Percentiles rank a stretch among this genome's conserved stretches.
Evolutionary conservation across 768 basidiomycete species (phyloP).

Genomic region (Tubosaeta brunneosetosa): DNA sequence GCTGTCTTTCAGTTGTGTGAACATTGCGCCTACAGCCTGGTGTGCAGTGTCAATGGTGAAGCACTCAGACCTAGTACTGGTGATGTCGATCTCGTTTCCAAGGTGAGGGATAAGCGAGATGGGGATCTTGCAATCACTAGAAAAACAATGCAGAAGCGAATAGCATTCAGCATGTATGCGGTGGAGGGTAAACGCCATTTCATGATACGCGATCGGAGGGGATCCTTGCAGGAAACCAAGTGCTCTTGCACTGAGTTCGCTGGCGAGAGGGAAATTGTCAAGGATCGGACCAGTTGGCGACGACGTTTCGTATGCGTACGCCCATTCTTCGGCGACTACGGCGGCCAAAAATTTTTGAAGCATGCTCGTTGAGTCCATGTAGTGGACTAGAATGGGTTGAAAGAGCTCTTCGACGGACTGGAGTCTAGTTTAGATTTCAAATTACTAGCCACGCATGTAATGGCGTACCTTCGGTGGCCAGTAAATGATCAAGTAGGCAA

Average conservation of each 20-base stretch:
- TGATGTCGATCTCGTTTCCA: slow-evolving; percentile 72
- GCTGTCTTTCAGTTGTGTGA: slow-evolving; percentile 66
- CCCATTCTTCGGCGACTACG: slow-evolving; percentile 91
- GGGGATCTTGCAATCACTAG: slow-evolving; percentile 82
- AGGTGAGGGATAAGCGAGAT: slow-evolving; percentile 74
- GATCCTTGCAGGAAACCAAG: slow-evolving; percentile 69
- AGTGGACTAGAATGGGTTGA: slow-evolving; percentile 69
- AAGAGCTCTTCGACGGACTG: slow-evolving; percentile 63
- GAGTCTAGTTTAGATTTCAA: neutral
- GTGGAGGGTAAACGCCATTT: slow-evolving; percentile 78
- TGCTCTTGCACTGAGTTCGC: slow-evolving; percentile 63
- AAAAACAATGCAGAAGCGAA: slow-evolving; percentile 77
- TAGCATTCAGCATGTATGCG: slow-evolving; percentile 79
- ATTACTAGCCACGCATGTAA: neutral
- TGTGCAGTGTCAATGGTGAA: slow-evolving; percentile 82
- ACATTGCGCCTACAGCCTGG: slow-evolving; percentile 64
- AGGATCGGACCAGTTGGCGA: slow-evolving; percentile 40
- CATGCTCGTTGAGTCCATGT: slow-evolving; percentile 85
- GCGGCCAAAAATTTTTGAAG: slow-evolving; percentile 86
- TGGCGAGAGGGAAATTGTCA: slow-evolving; percentile 54
- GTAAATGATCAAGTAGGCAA: slow-evolving; percentile 62
- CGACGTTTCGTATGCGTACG: slow-evolving; percentile 45
- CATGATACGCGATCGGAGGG: slow-evolving; percentile 80
- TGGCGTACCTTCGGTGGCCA: slow-evolving; percentile 59
- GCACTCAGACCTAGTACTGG: slow-evolving; percentile 54